These are phyloP conservation scores for Eucalyptus erythrocorys DNA, from an alignment of 345 rosid species.

Conservation along the genomic window DNA sequence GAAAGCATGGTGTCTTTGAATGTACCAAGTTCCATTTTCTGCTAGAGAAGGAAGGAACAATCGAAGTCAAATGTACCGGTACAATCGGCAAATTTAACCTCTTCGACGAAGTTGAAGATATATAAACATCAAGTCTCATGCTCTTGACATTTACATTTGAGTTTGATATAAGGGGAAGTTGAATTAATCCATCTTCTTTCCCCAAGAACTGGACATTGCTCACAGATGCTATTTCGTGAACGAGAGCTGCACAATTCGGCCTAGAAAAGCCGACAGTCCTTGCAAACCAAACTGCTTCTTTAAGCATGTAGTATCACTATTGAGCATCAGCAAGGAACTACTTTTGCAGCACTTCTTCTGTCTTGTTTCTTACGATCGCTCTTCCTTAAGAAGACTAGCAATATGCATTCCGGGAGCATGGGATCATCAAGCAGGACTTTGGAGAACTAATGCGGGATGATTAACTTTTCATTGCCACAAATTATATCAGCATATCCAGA, in stretches of 20 bases:
- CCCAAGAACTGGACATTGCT: neutral
- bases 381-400: neutral
- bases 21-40: no score
- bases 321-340: neutral
- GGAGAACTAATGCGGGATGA: neutral
- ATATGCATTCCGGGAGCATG: neutral
- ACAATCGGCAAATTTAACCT: no score
- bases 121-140: neutral
- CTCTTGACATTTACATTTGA: neutral
- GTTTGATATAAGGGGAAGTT: neutral
- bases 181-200: neutral
- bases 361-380: neutral
- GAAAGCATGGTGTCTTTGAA: no score
- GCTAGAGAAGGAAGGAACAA: no score
- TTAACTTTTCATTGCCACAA: neutral
- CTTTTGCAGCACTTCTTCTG: neutral
- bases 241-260: neutral
- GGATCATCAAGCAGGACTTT: neutral
- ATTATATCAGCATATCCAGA: neutral
- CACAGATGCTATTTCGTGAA: neutral
- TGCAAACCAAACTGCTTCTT: neutral
- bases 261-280: neutral
- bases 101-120: rapidly evolving
- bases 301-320: neutral
- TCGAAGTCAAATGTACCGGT: no score